Evolutionary conservation across 176 grass and related monocot genomes (phyloP), one percentile per base, ranked within the genome.

Genomic region (Aegilops umbellulata): DNA sequence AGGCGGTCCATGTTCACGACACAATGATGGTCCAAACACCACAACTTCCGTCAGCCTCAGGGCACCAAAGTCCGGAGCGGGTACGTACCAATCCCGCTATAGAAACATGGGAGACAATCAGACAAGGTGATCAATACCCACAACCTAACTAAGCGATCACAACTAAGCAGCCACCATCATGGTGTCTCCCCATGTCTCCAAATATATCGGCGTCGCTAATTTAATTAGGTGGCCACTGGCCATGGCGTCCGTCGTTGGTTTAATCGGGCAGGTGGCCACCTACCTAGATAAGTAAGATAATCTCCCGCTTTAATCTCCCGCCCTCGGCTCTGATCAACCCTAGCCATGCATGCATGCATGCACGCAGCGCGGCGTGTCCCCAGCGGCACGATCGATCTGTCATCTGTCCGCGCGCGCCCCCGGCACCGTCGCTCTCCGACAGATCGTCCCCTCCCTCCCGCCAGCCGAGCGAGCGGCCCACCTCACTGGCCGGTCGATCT

Each of bases 371-470:
- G 66, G 74, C n/a, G 11, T 75, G 89, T 24, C 85, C 89, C 89
- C 65, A 87, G 36, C 76, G 60, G 67, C 67, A 10, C 63, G 0
- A 11, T n/a, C 8, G 7, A 55, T 57, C 8, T 3, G 6, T 55
- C 2, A 29, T 19, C 49, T 19, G 49, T 53, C 49, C 49, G 10
- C 26, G 1, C 22, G 62, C 39, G 51, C 1, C 14, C 74, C 80
- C 89, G 80, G 84, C 89, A 90, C 60, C 75, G 81, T 91, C 89
- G 76, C 69, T 63, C 85, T 91, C 85, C 69, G 72, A 63, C 68
- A 30, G 55, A 75, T 75, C 82, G 26, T 25, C 41, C 55, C 23
- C 11, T 31, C 53, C 15, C 35, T 32, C 42, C 27, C 35, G 67
- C 61, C 44, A 64, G 22, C 69, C 41, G 41, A 3, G 22, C 10